A percentile compares a stretch with the other conserved stretches of the same genome.
Conservation (phyloP, 177 flowering plant species). For the Vitis hybrid region DNA sequence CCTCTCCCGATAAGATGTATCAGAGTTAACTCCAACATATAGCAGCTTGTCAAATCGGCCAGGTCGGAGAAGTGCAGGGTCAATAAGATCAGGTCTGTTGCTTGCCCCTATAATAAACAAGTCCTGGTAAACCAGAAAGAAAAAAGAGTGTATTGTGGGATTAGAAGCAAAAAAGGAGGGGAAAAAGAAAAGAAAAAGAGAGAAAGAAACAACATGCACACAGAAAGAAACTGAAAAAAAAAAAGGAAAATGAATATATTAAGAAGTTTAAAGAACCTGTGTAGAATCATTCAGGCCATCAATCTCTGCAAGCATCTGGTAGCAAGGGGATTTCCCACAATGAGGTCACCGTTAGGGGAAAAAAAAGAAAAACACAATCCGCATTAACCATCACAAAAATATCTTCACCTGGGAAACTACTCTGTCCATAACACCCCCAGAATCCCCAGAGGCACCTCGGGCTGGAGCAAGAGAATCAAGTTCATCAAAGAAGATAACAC, state of each 20-base stretch:
- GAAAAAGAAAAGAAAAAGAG: conserved; percentile 1
- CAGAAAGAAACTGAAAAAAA: not conserved
- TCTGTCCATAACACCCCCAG: conserved; percentile 99
- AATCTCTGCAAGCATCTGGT: conserved; percentile 99
- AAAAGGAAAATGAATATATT: not conserved
- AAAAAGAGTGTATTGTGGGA: not conserved
- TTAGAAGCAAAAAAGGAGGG: conserved; percentile 5
- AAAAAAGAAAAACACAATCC: conserved; percentile 4
- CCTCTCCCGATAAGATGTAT: conserved; percentile 83
- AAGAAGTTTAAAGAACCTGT: conserved; percentile 50
- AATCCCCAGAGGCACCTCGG: conserved; percentile 98
- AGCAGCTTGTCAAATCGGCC: conserved; percentile 94
- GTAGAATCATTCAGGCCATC: conserved; percentile 90
- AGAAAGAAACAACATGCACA: not conserved
- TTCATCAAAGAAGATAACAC: conserved; percentile 97
- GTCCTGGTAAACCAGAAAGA: conserved; percentile 45
- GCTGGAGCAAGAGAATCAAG: conserved; percentile 99
- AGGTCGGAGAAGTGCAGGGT: conserved; percentile 91
- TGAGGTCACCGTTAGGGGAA: conserved; percentile 4
- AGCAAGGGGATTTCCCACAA: conserved; percentile 3
- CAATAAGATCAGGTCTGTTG: conserved; percentile 94
- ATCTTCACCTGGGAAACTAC: conserved; percentile 90
- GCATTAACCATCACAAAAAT: not conserved
- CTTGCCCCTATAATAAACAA: conserved; percentile 96
- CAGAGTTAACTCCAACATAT: conserved; percentile 91